Base-by-base conservation (phyloP, 768 basidiomycete species). In the Leccinum disarticulatum region DNA sequence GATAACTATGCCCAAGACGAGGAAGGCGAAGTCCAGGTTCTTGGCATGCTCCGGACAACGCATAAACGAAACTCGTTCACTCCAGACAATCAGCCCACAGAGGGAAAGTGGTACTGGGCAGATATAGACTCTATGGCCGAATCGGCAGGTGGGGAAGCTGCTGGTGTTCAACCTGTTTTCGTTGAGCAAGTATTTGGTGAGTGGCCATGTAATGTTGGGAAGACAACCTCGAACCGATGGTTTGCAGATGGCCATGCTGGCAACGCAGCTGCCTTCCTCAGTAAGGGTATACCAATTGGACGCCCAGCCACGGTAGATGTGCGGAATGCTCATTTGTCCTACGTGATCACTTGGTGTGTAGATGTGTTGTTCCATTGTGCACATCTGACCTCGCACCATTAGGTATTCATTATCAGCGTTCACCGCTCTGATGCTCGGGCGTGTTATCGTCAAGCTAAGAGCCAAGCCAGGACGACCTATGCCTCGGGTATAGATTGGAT, bases 261-360 rank as follows among this genome's bases (percentile, higher is more conserved):
- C 14, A 87, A 94, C 56, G 89, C 85, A 22, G 72, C 81, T 30
- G 72, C 78, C 28, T 77, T 79, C 58, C 67, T 92, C 17, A 72
- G 76, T 6, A 87, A 84, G 60, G 97, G 95, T 14, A 79, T 89
- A 50, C 97, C 97, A 3, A 77, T 98, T 50, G 97, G 96, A 46
- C 85, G 93, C 53, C 74, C 87, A 25, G 84, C 93, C 4, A 84
- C 84, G 2, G 86, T 98, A 27, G 93, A 98, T 67, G 77, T 99
- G 49, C 82, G 97, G 52, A 99, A 99, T 73, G 85, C 93, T 38
- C 97, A 99, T 76, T 80, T 92, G 7, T 95, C 93, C 11, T 99
- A 99, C 75, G 93, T 97, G 4, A 83, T 90, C 14, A 99, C 95
- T 11, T 99, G 97, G 97, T 95, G 70, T 36, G 81, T 69, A 36